Conservation (phyloP, 2,329 filamentous ascomycete genomes). For the Colletotrichum siamense region DNA sequence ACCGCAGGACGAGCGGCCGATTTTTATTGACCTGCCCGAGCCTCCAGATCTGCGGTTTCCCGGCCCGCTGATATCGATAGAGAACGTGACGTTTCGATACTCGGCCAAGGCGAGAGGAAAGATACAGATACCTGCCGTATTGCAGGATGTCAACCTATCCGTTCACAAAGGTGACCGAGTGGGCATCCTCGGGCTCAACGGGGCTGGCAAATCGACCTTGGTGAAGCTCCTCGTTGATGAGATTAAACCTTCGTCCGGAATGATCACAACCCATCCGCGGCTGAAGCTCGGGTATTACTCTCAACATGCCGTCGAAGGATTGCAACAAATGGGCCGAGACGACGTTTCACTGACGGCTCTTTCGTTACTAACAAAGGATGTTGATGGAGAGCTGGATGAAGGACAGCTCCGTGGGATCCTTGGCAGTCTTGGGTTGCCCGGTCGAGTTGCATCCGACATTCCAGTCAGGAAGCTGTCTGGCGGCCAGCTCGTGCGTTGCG, state of each 20-base stretch:
- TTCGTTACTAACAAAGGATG: constrained; percentile 62
- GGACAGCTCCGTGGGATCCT: constrained; percentile 72
- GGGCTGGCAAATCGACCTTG: constrained; percentile 81
- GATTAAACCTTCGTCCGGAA: constrained; percentile 64
- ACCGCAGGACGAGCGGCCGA: constrained; percentile 64
- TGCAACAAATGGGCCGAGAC: constrained; percentile 56
- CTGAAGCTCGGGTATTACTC: constrained; percentile 79
- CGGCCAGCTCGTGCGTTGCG: constrained; percentile 73
- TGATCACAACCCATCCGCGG: constrained; percentile 69
- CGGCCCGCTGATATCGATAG: constrained; percentile 74
- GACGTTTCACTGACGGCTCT: constrained; percentile 68
- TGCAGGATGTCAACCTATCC: constrained; percentile 70
- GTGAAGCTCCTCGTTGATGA: constrained; percentile 72
- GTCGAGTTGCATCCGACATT: constrained; percentile 74
- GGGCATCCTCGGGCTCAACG: constrained; percentile 80
- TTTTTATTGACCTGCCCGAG: constrained; percentile 63
- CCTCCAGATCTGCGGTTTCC: constrained; percentile 77
- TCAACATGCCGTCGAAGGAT: constrained; percentile 76
- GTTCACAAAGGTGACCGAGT: constrained; percentile 77
- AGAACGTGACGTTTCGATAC: constrained; percentile 73
- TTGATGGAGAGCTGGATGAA: constrained; percentile 61
- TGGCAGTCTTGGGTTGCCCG: constrained; percentile 72
- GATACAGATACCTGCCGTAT: constrained; percentile 44
- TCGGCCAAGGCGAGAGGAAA: constrained; percentile 31
- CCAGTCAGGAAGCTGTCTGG: constrained; percentile 77